Evolutionary conservation across 495 filamentous ascomycete genomes (phyloP), one percentile per base, ranked within the genome.

Genomic region (Aspergillus sparsus): DNA sequence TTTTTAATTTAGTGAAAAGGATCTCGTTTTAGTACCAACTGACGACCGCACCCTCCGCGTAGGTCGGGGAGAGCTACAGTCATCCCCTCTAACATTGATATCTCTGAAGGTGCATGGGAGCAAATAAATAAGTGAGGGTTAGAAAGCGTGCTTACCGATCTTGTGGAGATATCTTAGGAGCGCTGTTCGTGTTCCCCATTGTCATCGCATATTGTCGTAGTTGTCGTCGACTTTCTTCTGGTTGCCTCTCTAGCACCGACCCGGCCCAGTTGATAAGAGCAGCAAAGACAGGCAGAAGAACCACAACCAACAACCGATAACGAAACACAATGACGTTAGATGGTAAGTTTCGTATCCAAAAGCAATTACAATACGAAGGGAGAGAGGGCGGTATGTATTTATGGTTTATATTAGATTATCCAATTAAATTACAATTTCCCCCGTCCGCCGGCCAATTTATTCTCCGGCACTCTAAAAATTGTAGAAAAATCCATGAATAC

Each of bases 121-220:
- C 21, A 41, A 10, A 42, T 13, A 16, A 27, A 45, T 15, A 44
- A 39, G 8, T 13, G 31, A 42, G 34, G n/a, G 15, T 8, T 33
- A n/a, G 42, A 61, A 27, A 37, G 7, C 36, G 42, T 44, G 63
- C 72, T 70, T 65, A 88, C 87, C 83, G 83, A 71, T 91, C 88
- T 68, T 90, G 87, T 21, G 85, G 81, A 37, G 88, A 88, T 57
- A 91, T 86, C 75, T 87, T 90, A 67, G 82, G 78, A 42, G 85
- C 75, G 71, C 86, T 89, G 63, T 71, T 70, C 8, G 80, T 70
- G 71, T 89, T 90, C 49, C 88, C 88, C 88, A 90, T 90, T 41
- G 61, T 77, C 62, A 67, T 16, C 68, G 71, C 76, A 75, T 72
- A 56, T 60, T 72, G 65, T 68, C 69, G 65, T 61, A 41, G 60